phyloP scores from a whole-genome alignment of 2,329 filamentous ascomycete species.

The Mollisia scopiformis region DNA sequence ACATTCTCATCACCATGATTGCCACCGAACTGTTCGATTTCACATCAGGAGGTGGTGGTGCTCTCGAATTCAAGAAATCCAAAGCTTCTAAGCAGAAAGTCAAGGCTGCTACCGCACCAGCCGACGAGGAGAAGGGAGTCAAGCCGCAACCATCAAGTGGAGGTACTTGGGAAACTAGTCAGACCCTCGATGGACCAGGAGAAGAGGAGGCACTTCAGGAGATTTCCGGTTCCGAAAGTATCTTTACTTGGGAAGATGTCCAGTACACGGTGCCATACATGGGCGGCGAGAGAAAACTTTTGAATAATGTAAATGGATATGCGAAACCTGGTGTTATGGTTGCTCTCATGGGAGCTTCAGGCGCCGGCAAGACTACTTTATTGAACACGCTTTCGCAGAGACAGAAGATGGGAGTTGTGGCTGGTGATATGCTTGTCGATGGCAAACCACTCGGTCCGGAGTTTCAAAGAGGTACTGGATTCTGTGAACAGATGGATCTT shows the following conservation, averaged over 20 bases:
- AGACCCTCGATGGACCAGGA: constrained; percentile 13
- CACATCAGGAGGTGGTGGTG: constrained; percentile 63
- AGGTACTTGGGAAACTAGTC: constrained; percentile 36
- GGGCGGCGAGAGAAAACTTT: constrained; percentile 60
- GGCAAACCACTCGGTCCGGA: constrained; percentile 61
- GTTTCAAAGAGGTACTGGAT: constrained; percentile 72
- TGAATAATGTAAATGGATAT: constrained; percentile 75
- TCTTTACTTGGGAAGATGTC: constrained; percentile 74
- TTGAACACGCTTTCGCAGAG: constrained; percentile 77
- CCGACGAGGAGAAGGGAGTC: constrained; percentile 57
- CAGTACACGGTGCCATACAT: constrained; percentile 74
- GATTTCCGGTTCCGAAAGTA: constrained; percentile 59
- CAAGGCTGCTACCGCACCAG: constrained; percentile 43
- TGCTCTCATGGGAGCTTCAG: constrained; percentile 79
- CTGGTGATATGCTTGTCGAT: constrained; percentile 74
- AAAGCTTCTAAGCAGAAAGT: constrained; percentile 59
- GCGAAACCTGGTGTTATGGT: constrained; percentile 79
- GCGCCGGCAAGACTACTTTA: constrained; percentile 83
- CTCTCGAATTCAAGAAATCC: constrained; percentile 72
- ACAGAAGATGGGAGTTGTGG: constrained; percentile 61
- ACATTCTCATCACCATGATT: constrained; percentile 71
- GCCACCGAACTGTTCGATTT: constrained; percentile 72
- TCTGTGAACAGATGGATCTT: constrained; percentile 73
- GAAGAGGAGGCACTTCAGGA: constrained; percentile 47
- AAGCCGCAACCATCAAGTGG: constrained; percentile 31